These are phyloP conservation scores for Conticribra weissflogii DNA, from an alignment of 108 stramenopile species.

Conservation along the genomic window DNA sequence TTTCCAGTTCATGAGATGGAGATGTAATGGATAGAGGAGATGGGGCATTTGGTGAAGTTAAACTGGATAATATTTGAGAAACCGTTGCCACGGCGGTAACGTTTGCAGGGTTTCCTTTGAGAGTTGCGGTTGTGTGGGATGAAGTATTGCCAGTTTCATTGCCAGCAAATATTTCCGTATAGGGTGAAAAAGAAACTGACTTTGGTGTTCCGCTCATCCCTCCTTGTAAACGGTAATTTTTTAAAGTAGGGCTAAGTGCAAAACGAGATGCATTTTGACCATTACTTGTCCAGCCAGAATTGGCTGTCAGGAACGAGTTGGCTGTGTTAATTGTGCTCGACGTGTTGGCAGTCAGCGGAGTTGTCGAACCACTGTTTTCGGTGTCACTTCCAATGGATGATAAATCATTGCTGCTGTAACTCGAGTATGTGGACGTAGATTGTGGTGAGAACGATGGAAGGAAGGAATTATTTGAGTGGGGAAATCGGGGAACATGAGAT, in stretches of 20 bases:
- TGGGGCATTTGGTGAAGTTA: not conserved
- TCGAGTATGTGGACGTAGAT: not conserved
- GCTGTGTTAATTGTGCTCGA: not conserved
- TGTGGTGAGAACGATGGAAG: not conserved
- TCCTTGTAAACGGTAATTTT: no score
- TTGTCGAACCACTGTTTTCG: not conserved
- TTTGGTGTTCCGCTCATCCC: not conserved
- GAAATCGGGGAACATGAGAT: not conserved
- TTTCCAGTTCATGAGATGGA: no score
- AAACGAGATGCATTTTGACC: no score
- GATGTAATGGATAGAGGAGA: no score
- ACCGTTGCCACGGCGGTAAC: not conserved
- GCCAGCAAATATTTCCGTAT: not conserved
- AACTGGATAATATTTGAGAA: not conserved
- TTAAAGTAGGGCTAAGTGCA: no score
- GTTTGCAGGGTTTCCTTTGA: not conserved
- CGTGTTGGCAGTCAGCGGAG: not conserved
- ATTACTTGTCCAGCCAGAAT: not conserved
- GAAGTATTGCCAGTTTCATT: not conserved
- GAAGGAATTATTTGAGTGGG: no score
- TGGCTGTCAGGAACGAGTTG: not conserved
- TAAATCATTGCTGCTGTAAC: not conserved
- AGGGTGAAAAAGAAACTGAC: not conserved
- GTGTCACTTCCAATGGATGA: not conserved
- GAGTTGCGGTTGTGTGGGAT: not conserved